Evolutionary conservation across 2,329 filamentous ascomycete species (phyloP).

Genomic region (Arthrocladium fulminans): DNA sequence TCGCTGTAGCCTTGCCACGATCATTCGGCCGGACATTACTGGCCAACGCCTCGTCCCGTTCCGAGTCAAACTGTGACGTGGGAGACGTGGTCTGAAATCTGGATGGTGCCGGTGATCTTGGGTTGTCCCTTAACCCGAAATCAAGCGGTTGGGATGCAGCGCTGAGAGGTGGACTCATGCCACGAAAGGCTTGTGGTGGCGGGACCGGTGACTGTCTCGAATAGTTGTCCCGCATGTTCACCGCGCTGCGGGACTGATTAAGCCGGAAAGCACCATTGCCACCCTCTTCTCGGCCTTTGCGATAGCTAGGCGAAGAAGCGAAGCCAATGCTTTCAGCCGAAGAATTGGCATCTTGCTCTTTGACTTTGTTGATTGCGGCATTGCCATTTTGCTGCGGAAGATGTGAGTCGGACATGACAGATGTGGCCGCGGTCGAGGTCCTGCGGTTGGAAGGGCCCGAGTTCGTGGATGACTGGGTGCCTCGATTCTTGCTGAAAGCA

Average conservation of each 20-base stretch:
- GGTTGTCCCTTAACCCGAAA: conserved; percentile 14
- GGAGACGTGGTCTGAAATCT: conserved; percentile 20
- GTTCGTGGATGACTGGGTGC: conserved; percentile 75
- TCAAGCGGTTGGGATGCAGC: conserved; percentile 19
- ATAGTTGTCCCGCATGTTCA: conserved; percentile 52
- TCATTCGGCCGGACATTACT: conserved; percentile 65
- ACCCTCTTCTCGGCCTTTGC: conserved; percentile 72
- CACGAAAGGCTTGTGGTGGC: conserved; percentile 23
- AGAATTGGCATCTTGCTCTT: conserved; percentile 6
- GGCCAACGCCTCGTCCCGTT: conserved; percentile 54
- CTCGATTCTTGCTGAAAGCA: conserved; percentile 65
- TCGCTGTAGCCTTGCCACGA: conserved; percentile 69
- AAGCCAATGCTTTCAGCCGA: conserved; percentile 5
- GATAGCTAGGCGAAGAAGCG: conserved; percentile 26
- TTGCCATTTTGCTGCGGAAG: conserved; percentile 23
- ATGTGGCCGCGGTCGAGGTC: conserved; percentile 81
- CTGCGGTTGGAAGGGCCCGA: conserved; percentile 62
- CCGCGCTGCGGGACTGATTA: conserved; percentile 46
- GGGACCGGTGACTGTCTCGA: conserved; percentile 29
- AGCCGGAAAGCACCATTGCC: conserved; percentile 46
- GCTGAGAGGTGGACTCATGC: conserved; percentile 37
- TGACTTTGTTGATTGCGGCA: conserved; percentile 7
- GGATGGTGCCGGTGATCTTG: conserved; percentile 2
- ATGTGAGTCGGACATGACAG: conserved; percentile 64
- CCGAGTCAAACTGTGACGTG: conserved; percentile 52